phyloP scores from a whole-genome alignment of 2,329 filamentous ascomycete species.

The Aspergillus arachidicola region DNA sequence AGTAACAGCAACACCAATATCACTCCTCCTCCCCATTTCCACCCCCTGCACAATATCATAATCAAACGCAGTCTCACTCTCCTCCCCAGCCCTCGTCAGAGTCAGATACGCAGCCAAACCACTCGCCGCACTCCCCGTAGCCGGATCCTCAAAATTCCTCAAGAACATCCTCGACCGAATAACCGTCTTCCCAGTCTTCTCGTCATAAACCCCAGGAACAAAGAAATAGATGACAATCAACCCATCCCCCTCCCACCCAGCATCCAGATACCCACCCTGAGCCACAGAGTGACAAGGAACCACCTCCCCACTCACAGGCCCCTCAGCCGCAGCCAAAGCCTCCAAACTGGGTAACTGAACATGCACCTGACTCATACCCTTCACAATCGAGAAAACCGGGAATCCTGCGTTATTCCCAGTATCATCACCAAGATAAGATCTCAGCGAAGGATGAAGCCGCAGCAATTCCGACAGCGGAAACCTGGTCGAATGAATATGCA shows the following conservation, averaged over 20 bases:
- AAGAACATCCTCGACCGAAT: slow-evolving; percentile 38
- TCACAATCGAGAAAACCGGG: slow-evolving; percentile 43
- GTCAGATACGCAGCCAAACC: slow-evolving; percentile 60
- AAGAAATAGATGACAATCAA: slow-evolving; percentile 36
- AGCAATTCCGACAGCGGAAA: slow-evolving; percentile 29
- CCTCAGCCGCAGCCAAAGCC: slow-evolving; percentile 50
- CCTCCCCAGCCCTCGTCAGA: slow-evolving; percentile 39
- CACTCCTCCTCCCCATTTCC: slow-evolving; percentile 62
- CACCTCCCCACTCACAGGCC: slow-evolving; percentile 26
- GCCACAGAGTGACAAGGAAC: slow-evolving; percentile 16
- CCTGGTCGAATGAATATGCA: slow-evolving; percentile 35
- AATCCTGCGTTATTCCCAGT: slow-evolving; percentile 17
- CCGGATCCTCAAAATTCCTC: slow-evolving; percentile 34
- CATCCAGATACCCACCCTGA: slow-evolving; percentile 31
- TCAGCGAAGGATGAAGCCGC: slow-evolving; percentile 30
- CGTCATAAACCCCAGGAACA: slow-evolving; percentile 55
- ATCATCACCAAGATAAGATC: slow-evolving; percentile 18
- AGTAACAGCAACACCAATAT: slow-evolving; percentile 38
- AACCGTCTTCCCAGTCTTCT: slow-evolving; percentile 51
- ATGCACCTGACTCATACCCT: slow-evolving; percentile 61
- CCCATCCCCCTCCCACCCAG: slow-evolving; percentile 32
- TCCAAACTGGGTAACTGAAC: slow-evolving; percentile 63
- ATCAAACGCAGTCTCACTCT: slow-evolving; percentile 25
- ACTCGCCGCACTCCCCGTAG: slow-evolving; percentile 61
- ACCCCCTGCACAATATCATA: slow-evolving; percentile 66